A percentile compares a stretch with the other conserved stretches of the same genome.
Conservation (phyloP, 768 basidiomycete genomes). For the Suillus tomentosus region DNA sequence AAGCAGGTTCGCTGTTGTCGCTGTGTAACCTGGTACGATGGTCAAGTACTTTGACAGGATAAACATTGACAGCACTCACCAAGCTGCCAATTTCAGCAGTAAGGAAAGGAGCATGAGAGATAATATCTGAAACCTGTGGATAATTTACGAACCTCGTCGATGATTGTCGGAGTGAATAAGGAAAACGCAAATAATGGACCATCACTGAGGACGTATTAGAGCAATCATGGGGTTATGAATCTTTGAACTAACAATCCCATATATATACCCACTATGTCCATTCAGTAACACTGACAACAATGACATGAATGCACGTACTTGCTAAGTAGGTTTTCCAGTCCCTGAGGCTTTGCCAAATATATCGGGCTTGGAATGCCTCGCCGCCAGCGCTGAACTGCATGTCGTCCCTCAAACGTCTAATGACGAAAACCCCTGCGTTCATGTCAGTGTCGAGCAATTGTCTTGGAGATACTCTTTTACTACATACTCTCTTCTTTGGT, state of each 20-base stretch:
- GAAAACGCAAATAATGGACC: slow-evolving; percentile 58
- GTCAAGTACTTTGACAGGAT: neutral
- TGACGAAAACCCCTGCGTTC: slow-evolving; percentile 55
- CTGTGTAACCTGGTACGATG: slow-evolving; percentile 48
- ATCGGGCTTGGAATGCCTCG: slow-evolving; percentile 51
- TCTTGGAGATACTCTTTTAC: neutral
- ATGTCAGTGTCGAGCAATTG: slow-evolving; percentile 3
- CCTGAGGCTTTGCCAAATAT: slow-evolving; percentile 58
- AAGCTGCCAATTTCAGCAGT: neutral
- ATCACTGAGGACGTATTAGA: slow-evolving; percentile 34
- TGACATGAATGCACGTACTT: slow-evolving; percentile 43
- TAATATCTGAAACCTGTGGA: neutral
- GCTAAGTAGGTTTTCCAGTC: slow-evolving; percentile 78
- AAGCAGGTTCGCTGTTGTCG: slow-evolving; percentile 70
- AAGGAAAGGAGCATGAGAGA: neutral
- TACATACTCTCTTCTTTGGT: slow-evolving; percentile 58
- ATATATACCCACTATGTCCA: slow-evolving; percentile 59
- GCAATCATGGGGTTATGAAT: slow-evolving; percentile 20
- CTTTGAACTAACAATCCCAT: slow-evolving; percentile 59
- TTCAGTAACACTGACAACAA: slow-evolving; percentile 9
- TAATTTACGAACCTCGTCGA: slow-evolving; percentile 47
- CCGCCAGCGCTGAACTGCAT: slow-evolving; percentile 67
- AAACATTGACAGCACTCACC: neutral
- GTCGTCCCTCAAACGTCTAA: slow-evolving; percentile 66
- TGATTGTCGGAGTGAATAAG: slow-evolving; percentile 48